A percentile compares a stretch with the other conserved stretches of the same genome.
These are phyloP conservation scores for Dacryopinax primogenitus DNA, from an alignment of 768 basidiomycete genomes.

Conservation along the genomic window DNA sequence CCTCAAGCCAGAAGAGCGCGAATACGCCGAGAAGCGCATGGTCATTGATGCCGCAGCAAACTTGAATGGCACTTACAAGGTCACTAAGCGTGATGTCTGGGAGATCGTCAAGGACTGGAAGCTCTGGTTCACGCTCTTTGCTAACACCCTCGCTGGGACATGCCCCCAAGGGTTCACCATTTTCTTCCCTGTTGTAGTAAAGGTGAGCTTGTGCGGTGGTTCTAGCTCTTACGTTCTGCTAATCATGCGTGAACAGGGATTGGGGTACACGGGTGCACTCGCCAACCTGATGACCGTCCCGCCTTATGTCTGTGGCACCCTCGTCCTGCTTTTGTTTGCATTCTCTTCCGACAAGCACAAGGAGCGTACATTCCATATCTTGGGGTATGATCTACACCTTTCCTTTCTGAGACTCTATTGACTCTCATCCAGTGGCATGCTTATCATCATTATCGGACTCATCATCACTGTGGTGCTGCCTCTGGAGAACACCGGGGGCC, in stretches of 20 bases:
- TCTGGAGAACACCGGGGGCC: background rate
- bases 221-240: background rate
- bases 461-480: background rate
- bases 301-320: slow-evolving; percentile 32
- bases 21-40: background rate
- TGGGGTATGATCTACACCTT: background rate
- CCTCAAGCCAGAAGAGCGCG: background rate
- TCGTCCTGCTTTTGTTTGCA: slow-evolving; percentile 29
- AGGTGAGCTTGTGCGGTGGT: background rate
- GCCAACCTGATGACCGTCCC: slow-evolving; percentile 26
- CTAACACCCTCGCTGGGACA: background rate
- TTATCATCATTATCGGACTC: background rate
- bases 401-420: background rate
- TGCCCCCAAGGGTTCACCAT: background rate
- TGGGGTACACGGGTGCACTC: slow-evolving; percentile 40
- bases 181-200: background rate
- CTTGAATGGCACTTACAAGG: background rate
- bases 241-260: slow-evolving; percentile 22
- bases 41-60: background rate
- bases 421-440: background rate
- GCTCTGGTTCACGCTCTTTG: background rate
- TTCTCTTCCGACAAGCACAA: slow-evolving; percentile 25
- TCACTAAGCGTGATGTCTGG: background rate
- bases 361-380: background rate
- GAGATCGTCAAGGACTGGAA: background rate